Evolutionary conservation across 2,329 filamentous ascomycete species (phyloP).

Genomic region (Nothopassalora personata): DNA sequence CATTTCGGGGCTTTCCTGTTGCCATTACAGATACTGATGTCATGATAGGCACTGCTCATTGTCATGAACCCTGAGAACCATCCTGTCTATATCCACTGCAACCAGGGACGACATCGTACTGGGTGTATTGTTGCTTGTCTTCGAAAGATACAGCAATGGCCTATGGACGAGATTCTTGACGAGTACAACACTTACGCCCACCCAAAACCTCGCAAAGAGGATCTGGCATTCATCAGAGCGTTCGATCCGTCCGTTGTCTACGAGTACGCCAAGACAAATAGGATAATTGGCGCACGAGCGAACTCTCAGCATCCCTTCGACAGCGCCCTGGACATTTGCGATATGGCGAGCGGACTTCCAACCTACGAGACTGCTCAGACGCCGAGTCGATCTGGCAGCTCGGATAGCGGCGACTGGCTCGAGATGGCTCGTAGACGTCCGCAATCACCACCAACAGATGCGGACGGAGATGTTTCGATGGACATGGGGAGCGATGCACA

Average conservation of each 20-base stretch:
- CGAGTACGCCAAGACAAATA: slow-evolving; percentile 20
- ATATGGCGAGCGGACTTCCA: slow-evolving; percentile 1
- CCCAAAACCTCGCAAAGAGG: slow-evolving; percentile 46
- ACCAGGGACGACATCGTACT: slow-evolving; percentile 89
- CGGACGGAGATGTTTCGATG: background rate
- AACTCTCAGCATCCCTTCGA: background rate
- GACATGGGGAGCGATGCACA: background rate
- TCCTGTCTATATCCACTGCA: slow-evolving; percentile 84
- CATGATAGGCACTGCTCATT: slow-evolving; percentile 57
- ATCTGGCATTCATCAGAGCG: slow-evolving; percentile 40
- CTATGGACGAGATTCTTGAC: slow-evolving; percentile 55
- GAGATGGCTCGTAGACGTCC: background rate
- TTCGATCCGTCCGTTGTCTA: slow-evolving; percentile 41
- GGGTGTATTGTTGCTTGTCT: slow-evolving; percentile 81
- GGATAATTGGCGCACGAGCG: background rate
- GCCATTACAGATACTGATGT: background rate
- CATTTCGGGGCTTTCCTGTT: no score
- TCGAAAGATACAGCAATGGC: slow-evolving; percentile 67
- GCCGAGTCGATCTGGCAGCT: background rate
- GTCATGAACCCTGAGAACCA: slow-evolving; percentile 69
- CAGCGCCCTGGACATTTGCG: background rate
- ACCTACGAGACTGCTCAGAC: background rate
- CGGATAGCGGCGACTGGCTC: background rate
- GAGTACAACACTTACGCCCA: slow-evolving; percentile 66
- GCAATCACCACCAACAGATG: background rate